Conservation (phyloP, 2,329 filamentous ascomycete species). For the Colletotrichum godetiae region DNA sequence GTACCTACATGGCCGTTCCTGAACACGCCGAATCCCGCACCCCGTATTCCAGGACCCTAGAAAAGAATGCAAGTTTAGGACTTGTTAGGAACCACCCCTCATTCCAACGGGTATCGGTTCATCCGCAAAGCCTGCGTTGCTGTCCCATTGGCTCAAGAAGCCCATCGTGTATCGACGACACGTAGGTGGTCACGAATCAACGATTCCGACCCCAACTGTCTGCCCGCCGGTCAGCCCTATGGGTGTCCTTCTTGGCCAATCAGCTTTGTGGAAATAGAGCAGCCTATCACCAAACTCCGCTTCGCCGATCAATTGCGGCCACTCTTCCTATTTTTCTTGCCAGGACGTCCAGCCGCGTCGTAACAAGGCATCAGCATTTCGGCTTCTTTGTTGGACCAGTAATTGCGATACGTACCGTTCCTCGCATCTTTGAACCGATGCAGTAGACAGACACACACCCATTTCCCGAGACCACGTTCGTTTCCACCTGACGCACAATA, state of each 20-base stretch:
- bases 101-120: background rate
- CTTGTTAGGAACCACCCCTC: background rate
- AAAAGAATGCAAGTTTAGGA: background rate
- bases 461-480: background rate
- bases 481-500: slow-evolving; percentile 3
- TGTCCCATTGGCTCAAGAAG: slow-evolving; percentile 20
- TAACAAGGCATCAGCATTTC: slow-evolving; percentile 35
- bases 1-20: background rate
- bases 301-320: slow-evolving; percentile 17
- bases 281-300: slow-evolving; percentile 35
- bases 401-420: background rate
- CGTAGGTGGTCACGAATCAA: slow-evolving; percentile 24
- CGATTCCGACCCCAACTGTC: slow-evolving; percentile 10
- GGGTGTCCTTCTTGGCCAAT: slow-evolving; percentile 21
- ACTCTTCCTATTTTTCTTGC: background rate
- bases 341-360: slow-evolving; percentile 16
- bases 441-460: background rate
- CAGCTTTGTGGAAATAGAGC: slow-evolving; percentile 25
- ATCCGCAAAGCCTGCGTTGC: background rate
- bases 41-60: slow-evolving; percentile 1
- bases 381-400: background rate
- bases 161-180: slow-evolving; percentile 28
- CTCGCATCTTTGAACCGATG: background rate
- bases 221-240: slow-evolving; percentile 33
- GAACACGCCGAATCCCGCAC: slow-evolving; percentile 9